Base-by-base conservation (phyloP, 345 rosid species). In the Carallia pectinifolia region DNA sequence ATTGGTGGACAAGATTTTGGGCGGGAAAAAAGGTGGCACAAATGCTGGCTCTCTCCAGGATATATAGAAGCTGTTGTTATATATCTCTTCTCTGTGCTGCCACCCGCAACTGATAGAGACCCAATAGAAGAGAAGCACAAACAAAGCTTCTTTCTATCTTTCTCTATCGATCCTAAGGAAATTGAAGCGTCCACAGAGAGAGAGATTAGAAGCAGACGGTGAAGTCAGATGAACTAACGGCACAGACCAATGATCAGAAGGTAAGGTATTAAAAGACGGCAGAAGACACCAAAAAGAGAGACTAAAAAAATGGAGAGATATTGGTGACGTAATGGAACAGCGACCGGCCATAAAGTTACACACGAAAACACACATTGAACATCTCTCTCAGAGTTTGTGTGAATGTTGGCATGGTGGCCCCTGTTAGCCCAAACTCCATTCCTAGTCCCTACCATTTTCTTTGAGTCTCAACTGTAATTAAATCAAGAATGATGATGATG, bases 71-170 rank as follows among this genome's bases (percentile, higher is more conserved):
- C n/a, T 47, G 61, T 17, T 5, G 7, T 58, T 7, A 36, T 29
- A 8, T 38, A 31, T n/a, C 59, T 56, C 55, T 62, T 65, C 59
- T 69, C 63, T 58, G 8, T 56, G 10, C 65, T 61, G 73, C 82
- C 69, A 79, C 84, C 87, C 79, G 82, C 88, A 70, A 82, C 82
- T 80, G 92, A 85, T 53, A 71, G 81, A 69, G 88, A 87, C 86
- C 16, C 48, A 16, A 60, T 40, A 17, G 6, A 48, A 53, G 17
- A 55, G 59, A 29, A 65, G 53, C 59, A 3, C 17, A 17, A 36
- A 74, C 38, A 71, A 50, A 62, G 60, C 56, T 58, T 8, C 48
- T 53, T 53, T 29, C 59, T 23, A 55, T 66, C 50, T 31, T 33
- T 50, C 17, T 33, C 50, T 30, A 10, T 27, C 19, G 9, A 34